Evolutionary conservation across 2,329 filamentous ascomycete genomes (phyloP).

Genomic region (Ophiostoma sp.): DNA sequence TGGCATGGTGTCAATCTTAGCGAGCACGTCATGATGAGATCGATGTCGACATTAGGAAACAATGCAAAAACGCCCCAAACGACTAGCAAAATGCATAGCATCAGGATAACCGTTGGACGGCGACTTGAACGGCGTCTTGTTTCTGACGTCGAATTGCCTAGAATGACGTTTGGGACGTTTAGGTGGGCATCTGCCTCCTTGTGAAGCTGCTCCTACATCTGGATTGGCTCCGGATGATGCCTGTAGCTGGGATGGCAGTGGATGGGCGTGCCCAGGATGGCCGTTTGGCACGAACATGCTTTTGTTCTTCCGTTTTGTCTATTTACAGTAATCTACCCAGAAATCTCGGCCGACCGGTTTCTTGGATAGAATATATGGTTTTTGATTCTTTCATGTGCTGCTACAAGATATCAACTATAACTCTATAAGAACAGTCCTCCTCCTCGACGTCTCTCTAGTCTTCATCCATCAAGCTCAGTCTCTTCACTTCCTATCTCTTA

Average conservation of each 20-base stretch:
- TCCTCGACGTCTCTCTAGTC: constrained; percentile 3
- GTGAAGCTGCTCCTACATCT: constrained; percentile 4
- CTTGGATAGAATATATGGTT: not conserved
- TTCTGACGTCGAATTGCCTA: constrained; percentile 12
- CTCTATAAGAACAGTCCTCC: not conserved
- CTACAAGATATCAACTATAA: not conserved
- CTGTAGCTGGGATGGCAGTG: constrained; percentile 12
- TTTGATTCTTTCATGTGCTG: not conserved
- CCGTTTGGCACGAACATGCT: not conserved
- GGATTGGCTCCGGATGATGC: not conserved
- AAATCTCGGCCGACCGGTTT: not conserved
- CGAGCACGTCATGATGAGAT: constrained; percentile 13
- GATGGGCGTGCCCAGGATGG: constrained; percentile 2
- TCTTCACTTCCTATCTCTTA: not conserved
- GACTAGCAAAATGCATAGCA: not conserved
- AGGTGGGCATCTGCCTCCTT: not conserved
- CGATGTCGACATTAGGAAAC: constrained; percentile 17
- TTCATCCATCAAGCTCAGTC: not conserved
- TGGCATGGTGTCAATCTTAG: not conserved
- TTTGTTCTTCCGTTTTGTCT: not conserved
- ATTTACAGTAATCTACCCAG: not conserved
- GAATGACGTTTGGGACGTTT: not conserved
- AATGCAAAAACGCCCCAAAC: not conserved
- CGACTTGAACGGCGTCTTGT: constrained; percentile 3
- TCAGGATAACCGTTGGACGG: not conserved